Percentiles rank a stretch among this genome's conserved stretches.
Conservation (phyloP, 148 eudicot species). For the Dianthus caryophyllus region DNA sequence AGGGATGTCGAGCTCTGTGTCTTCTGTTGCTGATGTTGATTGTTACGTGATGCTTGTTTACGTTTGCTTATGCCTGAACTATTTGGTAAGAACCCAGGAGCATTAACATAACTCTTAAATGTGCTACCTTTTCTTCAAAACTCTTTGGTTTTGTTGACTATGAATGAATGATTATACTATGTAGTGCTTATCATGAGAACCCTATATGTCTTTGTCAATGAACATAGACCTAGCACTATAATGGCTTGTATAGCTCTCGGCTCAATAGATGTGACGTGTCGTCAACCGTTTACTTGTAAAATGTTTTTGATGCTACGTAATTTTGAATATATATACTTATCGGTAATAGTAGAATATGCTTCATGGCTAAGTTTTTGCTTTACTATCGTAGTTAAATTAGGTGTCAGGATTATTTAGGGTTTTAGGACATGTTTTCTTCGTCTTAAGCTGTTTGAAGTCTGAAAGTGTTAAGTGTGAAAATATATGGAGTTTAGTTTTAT, state of each 20-base stretch:
- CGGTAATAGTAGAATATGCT: background rate
- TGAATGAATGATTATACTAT: too few relatives aligned
- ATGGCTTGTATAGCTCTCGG: background rate
- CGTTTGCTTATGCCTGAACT: background rate
- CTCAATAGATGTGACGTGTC: too few relatives aligned
- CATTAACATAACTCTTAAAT: background rate
- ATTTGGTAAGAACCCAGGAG: conserved; percentile 5
- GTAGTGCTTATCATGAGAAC: background rate
- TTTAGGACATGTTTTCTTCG: too few relatives aligned
- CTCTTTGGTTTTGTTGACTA: background rate
- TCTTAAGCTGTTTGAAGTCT: too few relatives aligned
- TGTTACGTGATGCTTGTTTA: background rate
- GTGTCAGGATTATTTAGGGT: background rate
- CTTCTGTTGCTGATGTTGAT: background rate
- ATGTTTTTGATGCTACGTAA: background rate
- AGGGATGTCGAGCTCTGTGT: background rate
- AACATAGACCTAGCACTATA: background rate
- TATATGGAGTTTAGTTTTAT: too few relatives aligned
- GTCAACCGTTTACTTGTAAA: background rate
- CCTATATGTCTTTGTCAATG: background rate
- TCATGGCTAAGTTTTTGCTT: background rate
- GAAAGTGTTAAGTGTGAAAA: too few relatives aligned
- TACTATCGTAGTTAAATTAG: background rate
- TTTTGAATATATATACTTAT: background rate
- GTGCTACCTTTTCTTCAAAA: background rate